Conservation (phyloP, 371 early-diverging fungal genomes). For the Zopfochytrium polystomum region DNA sequence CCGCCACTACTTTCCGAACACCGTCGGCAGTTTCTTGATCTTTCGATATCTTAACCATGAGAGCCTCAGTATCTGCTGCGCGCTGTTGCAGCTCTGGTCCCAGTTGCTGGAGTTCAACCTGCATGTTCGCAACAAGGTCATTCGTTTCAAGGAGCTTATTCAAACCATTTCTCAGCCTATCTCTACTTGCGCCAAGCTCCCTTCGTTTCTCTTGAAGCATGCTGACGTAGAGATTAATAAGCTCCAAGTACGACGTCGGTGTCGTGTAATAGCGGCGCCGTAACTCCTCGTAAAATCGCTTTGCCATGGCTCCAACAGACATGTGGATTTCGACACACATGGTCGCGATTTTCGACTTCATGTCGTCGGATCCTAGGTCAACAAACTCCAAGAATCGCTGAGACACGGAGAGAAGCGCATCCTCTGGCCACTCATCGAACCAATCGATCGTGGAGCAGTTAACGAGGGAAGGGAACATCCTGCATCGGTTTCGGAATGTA, state of each 20-base stretch:
- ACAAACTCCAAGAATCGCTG: slow-evolving; percentile 44
- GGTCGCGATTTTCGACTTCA: slow-evolving; percentile 39
- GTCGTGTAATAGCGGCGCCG: slow-evolving; percentile 48
- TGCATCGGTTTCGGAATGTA: slow-evolving; percentile 46
- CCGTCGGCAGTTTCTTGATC: slow-evolving; percentile 49
- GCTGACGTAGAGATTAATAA: slow-evolving; percentile 44
- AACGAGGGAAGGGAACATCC: slow-evolving; percentile 50
- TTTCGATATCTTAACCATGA: slow-evolving; percentile 49
- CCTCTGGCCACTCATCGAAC: slow-evolving; percentile 54
- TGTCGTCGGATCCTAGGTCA: slow-evolving; percentile 43
- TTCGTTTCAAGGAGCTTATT: slow-evolving; percentile 48
- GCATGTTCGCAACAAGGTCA: slow-evolving; percentile 50
- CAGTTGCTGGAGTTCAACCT: slow-evolving; percentile 40
- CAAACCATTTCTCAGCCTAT: slow-evolving; percentile 41
- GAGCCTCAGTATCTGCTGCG: slow-evolving; percentile 41
- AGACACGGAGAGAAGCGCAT: slow-evolving; percentile 47
- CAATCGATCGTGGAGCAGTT: slow-evolving; percentile 53
- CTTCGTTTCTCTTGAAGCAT: slow-evolving; percentile 48
- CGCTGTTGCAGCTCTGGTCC: slow-evolving; percentile 44
- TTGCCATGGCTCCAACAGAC: slow-evolving; percentile 39
- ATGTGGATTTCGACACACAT: slow-evolving; percentile 49
- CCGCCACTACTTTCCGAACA: slow-evolving; percentile 42
- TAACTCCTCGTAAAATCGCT: slow-evolving; percentile 39
- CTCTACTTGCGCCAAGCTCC: slow-evolving; percentile 40
- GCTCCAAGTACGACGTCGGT: slow-evolving; percentile 47